These are phyloP conservation scores for Fraxinus americana DNA, from an alignment of 257 asterid genomes.

Conservation along the genomic window DNA sequence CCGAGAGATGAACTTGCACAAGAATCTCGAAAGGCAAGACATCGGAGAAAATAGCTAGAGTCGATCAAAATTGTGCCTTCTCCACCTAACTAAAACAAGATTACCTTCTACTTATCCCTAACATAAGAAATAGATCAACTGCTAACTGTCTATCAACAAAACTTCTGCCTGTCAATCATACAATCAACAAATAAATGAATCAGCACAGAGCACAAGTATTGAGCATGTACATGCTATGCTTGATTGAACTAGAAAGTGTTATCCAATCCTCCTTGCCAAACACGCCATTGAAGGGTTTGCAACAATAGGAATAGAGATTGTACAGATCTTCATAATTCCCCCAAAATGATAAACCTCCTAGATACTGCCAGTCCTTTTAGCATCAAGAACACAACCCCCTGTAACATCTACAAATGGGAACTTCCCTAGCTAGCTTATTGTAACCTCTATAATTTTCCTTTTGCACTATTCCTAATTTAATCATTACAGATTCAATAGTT, in stretches of 20 bases:
- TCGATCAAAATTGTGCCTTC: not conserved
- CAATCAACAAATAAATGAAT: constrained; percentile 42
- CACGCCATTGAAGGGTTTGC: not conserved
- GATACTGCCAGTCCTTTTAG: not conserved
- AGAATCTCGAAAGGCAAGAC: not conserved
- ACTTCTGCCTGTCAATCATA: not conserved
- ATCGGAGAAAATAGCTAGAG: not conserved
- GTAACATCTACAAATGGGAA: not conserved
- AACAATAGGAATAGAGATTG: not conserved
- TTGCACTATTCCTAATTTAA: not conserved
- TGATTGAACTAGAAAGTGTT: not conserved
- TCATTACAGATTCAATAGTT: not conserved
- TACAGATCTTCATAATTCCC: not conserved
- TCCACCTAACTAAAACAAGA: not conserved
- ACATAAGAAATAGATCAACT: not conserved
- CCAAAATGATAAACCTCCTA: not conserved
- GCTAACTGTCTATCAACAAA: not conserved
- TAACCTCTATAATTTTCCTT: not conserved
- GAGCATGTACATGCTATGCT: not conserved
- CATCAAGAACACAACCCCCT: not conserved
- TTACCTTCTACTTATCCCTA: not conserved
- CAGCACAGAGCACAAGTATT: constrained; percentile 21
- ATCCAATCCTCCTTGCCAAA: not conserved
- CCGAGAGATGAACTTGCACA: not conserved
- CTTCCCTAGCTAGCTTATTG: not conserved